A percentile compares a stretch with the other conserved stretches of the same genome.
phyloP scores from a whole-genome alignment of 192 early-diverging fungal species.

The Coemansia sp. region DNA sequence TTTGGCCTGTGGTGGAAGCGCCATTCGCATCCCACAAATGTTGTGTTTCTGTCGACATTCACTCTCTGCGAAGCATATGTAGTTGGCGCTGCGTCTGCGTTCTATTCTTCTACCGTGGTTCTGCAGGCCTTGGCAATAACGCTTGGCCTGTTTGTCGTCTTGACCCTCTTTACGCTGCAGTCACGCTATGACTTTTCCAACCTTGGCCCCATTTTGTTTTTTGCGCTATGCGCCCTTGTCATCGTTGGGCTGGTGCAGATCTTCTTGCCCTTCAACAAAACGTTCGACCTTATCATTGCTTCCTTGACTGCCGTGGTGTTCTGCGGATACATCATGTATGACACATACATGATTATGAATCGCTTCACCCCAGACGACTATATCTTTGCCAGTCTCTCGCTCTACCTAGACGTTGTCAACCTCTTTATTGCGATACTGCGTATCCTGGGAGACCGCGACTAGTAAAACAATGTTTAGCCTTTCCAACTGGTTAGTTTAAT shows the following conservation, averaged over 20 bases:
- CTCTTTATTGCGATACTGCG: conserved; percentile 72
- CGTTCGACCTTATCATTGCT: conserved; percentile 61
- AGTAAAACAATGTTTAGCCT: neutral
- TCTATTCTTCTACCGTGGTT: conserved; percentile 64
- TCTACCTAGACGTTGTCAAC: conserved; percentile 80
- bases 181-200: conserved; percentile 71
- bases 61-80: conserved; percentile 60
- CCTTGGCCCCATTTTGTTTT: conserved; percentile 62
- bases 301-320: conserved; percentile 66
- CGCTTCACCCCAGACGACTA: conserved; percentile 75
- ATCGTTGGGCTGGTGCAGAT: conserved; percentile 65
- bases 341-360: conserved; percentile 71
- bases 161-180: conserved; percentile 80
- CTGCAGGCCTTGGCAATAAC: conserved; percentile 76
- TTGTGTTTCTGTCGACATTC: conserved; percentile 61
- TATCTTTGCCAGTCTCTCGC: conserved; percentile 61
- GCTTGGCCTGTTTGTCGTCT: conserved; percentile 65
- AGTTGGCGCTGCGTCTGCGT: conserved; percentile 62
- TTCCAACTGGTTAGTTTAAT: too few species aligned
- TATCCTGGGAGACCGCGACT: conserved; percentile 58
- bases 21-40: conserved; percentile 64
- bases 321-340: conserved; percentile 76
- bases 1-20: conserved; percentile 61
- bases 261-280: conserved; percentile 68
- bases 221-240: conserved; percentile 63